Base-by-base conservation (phyloP, 2,329 filamentous ascomycete species). In the Leptodontidium sp. region DNA sequence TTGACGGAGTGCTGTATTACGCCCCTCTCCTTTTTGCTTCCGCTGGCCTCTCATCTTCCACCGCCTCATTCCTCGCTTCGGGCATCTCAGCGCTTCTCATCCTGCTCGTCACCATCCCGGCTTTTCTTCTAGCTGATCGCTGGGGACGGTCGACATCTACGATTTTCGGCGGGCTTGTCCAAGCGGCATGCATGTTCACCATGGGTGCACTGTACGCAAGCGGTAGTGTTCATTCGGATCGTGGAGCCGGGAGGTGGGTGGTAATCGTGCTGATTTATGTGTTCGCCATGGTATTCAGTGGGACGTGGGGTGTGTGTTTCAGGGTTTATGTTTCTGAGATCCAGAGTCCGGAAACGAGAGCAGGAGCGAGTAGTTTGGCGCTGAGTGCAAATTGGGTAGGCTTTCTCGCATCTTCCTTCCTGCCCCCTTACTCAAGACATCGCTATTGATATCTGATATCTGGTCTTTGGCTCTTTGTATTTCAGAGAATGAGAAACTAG, bases 1-100 rank as follows among this genome's bases (percentile, higher is more conserved):
- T 90, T 61, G 88, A 91, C 71, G 88, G 86, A 0, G 83, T 90
- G 5, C 80, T 89, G 29, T 90, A 88, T 68, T 91, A 91, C 67
- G 87, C 88, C 0, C 88, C 88, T 0, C 78, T 85, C 0, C 81
- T 91, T 0, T 91, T 91, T 71, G 78, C 83, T 29, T 86, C 88
- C 64, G 87, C 88, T 1, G 88, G 88, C 0, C 80, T 90, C 12
- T 81, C 82, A 8, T 86, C 85, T 0, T 79, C 82, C 3, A 84
- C 82, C 29, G 82, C 86, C 1, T 85, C 85, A 0, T 88, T 90
- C 72, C 81, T 90, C 2, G 88, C 88, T 0, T 90, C 87, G 0
- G 88, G 88, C 0, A 80, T 90, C 9, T 88, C 87, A 0, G 87
- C 84, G 0, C 82, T 90, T 0, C 77, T 88, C 1, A 89, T 90